Evolutionary conservation across 2,329 filamentous ascomycete species (phyloP).

Genomic region (Ceratocystis variospora): DNA sequence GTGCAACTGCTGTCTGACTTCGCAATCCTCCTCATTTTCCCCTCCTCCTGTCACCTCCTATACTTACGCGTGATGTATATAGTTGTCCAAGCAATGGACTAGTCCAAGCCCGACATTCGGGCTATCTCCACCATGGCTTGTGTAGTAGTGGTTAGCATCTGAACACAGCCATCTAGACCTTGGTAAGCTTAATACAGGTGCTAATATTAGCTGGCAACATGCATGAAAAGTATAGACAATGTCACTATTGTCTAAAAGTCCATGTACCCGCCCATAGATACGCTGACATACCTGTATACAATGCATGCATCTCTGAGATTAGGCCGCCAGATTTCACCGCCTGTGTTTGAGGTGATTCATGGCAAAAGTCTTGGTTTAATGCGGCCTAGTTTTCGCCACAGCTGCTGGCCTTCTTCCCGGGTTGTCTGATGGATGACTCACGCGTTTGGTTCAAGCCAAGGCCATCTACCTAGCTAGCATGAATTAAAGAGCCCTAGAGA

Average conservation of each 20-base stretch:
- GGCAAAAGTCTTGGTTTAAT: background rate
- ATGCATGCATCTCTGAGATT: background rate
- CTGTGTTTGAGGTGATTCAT: background rate
- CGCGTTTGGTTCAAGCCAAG: background rate
- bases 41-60: background rate
- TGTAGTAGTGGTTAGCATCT: background rate
- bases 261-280: background rate
- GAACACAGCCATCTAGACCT: background rate
- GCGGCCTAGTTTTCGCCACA: background rate
- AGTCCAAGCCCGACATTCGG: background rate
- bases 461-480: background rate
- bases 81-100: background rate
- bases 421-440: background rate
- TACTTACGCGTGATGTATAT: too few species aligned
- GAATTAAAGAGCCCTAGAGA: background rate
- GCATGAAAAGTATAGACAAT: background rate
- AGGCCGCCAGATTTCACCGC: background rate
- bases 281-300: background rate
- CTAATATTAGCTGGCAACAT: background rate
- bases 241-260: background rate
- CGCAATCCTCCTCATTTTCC: background rate
- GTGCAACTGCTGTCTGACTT: constrained; percentile 1
- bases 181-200: background rate
- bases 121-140: background rate
- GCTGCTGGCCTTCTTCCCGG: background rate